Evolutionary conservation across 2,329 filamentous ascomycete genomes (phyloP), one percentile per base, ranked within the genome.

Genomic region (Thielaviopsis euricoi): DNA sequence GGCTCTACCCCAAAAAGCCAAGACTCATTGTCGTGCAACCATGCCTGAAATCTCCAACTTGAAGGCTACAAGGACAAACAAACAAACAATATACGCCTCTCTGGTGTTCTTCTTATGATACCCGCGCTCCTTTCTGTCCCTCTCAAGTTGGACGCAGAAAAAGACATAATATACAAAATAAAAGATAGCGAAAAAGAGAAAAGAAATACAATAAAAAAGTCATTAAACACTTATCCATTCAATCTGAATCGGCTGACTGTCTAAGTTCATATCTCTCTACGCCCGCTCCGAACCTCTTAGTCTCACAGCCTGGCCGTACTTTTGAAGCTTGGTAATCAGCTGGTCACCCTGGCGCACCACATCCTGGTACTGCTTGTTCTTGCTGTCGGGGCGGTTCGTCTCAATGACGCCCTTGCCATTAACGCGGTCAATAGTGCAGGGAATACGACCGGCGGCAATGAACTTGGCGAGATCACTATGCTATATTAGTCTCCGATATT

Each of bases 361-460:
- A 66, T 98, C 93, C 66, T 90, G 87, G 73, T 98, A 98, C 75
- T 98, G 93, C 80, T 95, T 96, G 79, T 97, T 97, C 83, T 98
- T 98, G 75, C 95, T 90, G 69, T 97, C 93, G 9, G 91, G 90
- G 57, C 93, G 81, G 75, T 96, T 96, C 51, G 93, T 98, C 79
- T 97, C 93, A 66, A 98, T 97, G 65, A 97, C 87, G 56, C 91
- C 91, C 71, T 94, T 93, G 64, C 91, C 93, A 60, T 90, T 88
- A 63, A 98, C 93, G 57, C 93, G 87, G 73, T 98, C 93, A 65
- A 98, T 97, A 23, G 90, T 97, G 78, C 93, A 97, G 56, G 90
- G 85, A 67, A 98, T 91, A 65, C 91, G 85, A 68, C 91, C 89
- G 63, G 84, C 89, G 17, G 93, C 93, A 67, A 98, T 97, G 73